A percentile compares a stretch with the other conserved stretches of the same genome.
Conservation (phyloP, 805 yeast genomes). For the Saturnispora galanensis region DNA sequence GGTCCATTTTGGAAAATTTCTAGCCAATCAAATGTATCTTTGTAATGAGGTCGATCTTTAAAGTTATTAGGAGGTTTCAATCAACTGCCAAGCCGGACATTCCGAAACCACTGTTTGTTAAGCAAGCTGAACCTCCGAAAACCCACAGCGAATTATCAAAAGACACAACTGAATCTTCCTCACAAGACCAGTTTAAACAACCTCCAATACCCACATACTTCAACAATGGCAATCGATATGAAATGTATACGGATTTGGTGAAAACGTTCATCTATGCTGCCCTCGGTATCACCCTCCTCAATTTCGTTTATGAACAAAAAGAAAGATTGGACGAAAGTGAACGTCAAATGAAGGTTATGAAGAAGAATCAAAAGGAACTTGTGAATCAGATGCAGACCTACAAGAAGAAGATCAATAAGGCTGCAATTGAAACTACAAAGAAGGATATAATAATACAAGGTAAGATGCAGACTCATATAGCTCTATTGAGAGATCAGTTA, state of each 20-base stretch:
- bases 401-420: slow-evolving; percentile 42
- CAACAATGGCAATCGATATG: neutral
- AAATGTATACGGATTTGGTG: slow-evolving; percentile 4
- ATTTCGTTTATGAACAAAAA: slow-evolving; percentile 11
- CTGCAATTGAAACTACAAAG: slow-evolving; percentile 42
- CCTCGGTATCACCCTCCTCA: slow-evolving; percentile 8
- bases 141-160: slow-evolving; percentile 14
- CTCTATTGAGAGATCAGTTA: slow-evolving; percentile 52
- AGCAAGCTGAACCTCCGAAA: slow-evolving; percentile 23
- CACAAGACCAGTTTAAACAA: too few relatives aligned
- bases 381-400: slow-evolving; percentile 42
- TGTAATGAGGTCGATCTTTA: neutral
- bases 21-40: too few relatives aligned
- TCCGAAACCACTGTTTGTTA: slow-evolving; percentile 19
- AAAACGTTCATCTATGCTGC: slow-evolving; percentile 11
- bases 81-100: neutral
- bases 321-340: slow-evolving; percentile 20
- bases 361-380: slow-evolving; percentile 25
- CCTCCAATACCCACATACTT: slow-evolving; percentile 5
- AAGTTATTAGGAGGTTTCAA: neutral
- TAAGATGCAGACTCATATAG: slow-evolving; percentile 60
- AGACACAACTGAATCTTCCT: too few relatives aligned
- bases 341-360: slow-evolving; percentile 17
- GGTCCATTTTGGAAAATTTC: too few relatives aligned
- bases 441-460: slow-evolving; percentile 38